phyloP scores from a whole-genome alignment of 371 early-diverging fungal genomes.

The Batkoa obscura region DNA sequence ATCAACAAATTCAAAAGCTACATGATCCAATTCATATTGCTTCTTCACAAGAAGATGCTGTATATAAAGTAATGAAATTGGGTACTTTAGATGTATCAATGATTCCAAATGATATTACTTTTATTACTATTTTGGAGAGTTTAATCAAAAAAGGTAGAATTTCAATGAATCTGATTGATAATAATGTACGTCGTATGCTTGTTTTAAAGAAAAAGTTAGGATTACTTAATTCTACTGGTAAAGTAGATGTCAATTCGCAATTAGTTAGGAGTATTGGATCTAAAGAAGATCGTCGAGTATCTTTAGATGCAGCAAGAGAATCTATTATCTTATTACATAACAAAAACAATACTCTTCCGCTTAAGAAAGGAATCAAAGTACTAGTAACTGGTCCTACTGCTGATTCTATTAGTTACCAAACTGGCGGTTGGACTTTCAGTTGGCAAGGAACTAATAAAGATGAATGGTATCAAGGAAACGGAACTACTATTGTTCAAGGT shows the following conservation, averaged over 20 bases:
- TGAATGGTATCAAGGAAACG: slow-evolving; percentile 22
- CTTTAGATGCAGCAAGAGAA: slow-evolving; percentile 25
- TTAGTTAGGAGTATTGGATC: slow-evolving; percentile 14
- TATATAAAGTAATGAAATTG: slow-evolving; percentile 19
- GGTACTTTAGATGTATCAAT: slow-evolving; percentile 45
- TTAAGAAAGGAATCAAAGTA: slow-evolving; percentile 13
- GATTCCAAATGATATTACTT: slow-evolving; percentile 22
- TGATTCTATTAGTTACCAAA: slow-evolving; percentile 18
- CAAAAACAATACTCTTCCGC: slow-evolving; percentile 19
- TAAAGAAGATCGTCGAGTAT: slow-evolving; percentile 18
- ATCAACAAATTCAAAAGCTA: slow-evolving; percentile 34
- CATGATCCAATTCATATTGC: slow-evolving; percentile 25
- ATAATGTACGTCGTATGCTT: slow-evolving; percentile 18
- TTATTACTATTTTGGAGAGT: neutral
- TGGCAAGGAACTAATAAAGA: slow-evolving; percentile 30
- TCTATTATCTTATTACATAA: slow-evolving; percentile 39
- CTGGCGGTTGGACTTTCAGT: slow-evolving; percentile 35
- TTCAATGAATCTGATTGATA: neutral
- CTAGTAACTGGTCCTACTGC: slow-evolving; percentile 27
- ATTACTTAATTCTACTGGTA: slow-evolving; percentile 20
- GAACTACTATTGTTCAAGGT: slow-evolving; percentile 22
- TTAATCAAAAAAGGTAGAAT: neutral
- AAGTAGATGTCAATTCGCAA: slow-evolving; percentile 13
- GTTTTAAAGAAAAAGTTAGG: slow-evolving; percentile 28
- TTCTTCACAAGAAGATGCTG: slow-evolving; percentile 20